These are phyloP conservation scores for Tubosaeta brunneosetosa DNA, from an alignment of 768 basidiomycete species.

Conservation along the genomic window DNA sequence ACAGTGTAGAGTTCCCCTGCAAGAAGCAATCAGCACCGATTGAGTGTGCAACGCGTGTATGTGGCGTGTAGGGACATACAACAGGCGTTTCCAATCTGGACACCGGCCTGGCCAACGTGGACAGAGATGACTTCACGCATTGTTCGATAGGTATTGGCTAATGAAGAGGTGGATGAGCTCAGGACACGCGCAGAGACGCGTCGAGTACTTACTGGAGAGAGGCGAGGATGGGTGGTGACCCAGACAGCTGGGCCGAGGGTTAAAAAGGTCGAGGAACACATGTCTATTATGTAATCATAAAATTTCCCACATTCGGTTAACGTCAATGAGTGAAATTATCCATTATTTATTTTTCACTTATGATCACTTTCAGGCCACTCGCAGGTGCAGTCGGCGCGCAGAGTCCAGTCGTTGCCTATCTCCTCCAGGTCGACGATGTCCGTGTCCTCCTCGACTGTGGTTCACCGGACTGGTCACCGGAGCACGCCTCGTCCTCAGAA, in stretches of 20 bases:
- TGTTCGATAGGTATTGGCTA: slow-evolving; percentile 25
- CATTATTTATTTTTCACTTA: slow-evolving; percentile 26
- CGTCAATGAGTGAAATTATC: background rate
- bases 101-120: slow-evolving; percentile 98
- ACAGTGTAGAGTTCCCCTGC: slow-evolving; percentile 98
- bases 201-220: slow-evolving; percentile 27
- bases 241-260: slow-evolving; percentile 35
- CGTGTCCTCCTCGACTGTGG: slow-evolving; percentile 93
- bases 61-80: slow-evolving; percentile 55
- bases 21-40: slow-evolving; percentile 22
- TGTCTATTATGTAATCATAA: slow-evolving; percentile 29
- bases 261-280: slow-evolving; percentile 37
- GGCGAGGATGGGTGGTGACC: slow-evolving; percentile 27
- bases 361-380: slow-evolving; percentile 95
- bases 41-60: slow-evolving; percentile 13
- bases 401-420: slow-evolving; percentile 65
- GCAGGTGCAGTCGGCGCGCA: slow-evolving; percentile 75
- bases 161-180: background rate
- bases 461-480: slow-evolving; percentile 80
- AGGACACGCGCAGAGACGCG: slow-evolving; percentile 28
- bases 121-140: slow-evolving; percentile 98
- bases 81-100: slow-evolving; percentile 97
- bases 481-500: slow-evolving; percentile 31
- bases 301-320: slow-evolving; percentile 23
- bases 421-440: slow-evolving; percentile 93